phyloP scores from a whole-genome alignment of 2,329 filamentous ascomycete species.

The Bipolaris oryzae region DNA sequence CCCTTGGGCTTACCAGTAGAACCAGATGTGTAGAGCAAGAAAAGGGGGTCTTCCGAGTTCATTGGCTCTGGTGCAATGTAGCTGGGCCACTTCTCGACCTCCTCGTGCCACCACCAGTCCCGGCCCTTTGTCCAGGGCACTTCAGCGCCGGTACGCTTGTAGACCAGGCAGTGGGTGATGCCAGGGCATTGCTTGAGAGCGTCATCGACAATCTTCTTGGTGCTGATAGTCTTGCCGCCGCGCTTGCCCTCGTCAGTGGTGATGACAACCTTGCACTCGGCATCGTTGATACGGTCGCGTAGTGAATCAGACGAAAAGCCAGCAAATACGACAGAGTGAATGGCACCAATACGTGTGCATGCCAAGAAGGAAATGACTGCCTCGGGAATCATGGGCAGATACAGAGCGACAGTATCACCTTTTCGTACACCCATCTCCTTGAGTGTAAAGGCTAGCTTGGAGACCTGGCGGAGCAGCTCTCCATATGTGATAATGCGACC shows the following conservation, averaged over 20 bases:
- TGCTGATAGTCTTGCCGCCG: conserved; percentile 94
- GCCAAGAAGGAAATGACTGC: conserved; percentile 90
- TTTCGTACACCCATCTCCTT: conserved; percentile 97
- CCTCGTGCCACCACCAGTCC: conserved; percentile 98
- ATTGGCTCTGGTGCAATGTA: conserved; percentile 90
- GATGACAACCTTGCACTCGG: conserved; percentile 89
- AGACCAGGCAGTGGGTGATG: conserved; percentile 84
- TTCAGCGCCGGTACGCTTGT: conserved; percentile 91
- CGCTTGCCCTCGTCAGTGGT: conserved; percentile 98
- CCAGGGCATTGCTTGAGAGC: conserved; percentile 94
- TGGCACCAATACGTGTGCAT: conserved; percentile 87
- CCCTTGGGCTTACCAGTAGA: conserved; percentile 99
- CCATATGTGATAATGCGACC: conserved; percentile 91
- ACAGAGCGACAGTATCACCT: conserved; percentile 95
- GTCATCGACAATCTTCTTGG: conserved; percentile 99
- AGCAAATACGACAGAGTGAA: conserved; percentile 97
- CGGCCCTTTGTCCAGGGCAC: conserved; percentile 88
- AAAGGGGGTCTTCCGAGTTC: conserved; percentile 93
- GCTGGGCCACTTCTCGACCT: conserved; percentile 93
- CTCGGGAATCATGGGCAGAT: conserved; percentile 98
- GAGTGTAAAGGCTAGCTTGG: conserved; percentile 81
- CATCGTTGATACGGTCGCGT: conserved; percentile 91
- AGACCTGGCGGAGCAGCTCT: conserved; percentile 92
- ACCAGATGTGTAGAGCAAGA: conserved; percentile 96
- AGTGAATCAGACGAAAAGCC: conserved; percentile 97